Conservation (phyloP, 1,139 yeast species). For the Kodamaea alishanica region DNA sequence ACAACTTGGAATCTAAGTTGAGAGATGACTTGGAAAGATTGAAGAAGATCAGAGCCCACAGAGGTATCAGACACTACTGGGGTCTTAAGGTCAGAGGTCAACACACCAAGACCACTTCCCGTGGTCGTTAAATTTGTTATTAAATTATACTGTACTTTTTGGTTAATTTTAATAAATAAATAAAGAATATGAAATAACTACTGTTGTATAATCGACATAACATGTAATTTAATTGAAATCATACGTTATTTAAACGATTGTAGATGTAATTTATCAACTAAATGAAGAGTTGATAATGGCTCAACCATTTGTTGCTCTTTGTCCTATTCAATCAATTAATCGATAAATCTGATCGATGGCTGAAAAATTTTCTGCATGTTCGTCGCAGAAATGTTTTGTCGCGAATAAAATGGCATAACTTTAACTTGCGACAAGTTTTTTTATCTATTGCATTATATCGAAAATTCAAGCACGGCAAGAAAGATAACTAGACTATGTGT, state of each 20-base stretch:
- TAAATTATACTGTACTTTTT: slow-evolving; percentile 4
- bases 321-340: no score
- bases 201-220: slow-evolving; percentile 2
- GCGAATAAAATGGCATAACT: no score
- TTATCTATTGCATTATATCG: no score
- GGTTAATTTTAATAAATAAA: slow-evolving; percentile 11
- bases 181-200: background rate
- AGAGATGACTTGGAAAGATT: slow-evolving; percentile 99
- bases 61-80: slow-evolving; percentile 99
- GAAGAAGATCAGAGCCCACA: slow-evolving; percentile 99
- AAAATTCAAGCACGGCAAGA: no score
- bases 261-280: background rate
- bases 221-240: slow-evolving; percentile 21
- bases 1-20: slow-evolving; percentile 98
- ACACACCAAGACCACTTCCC: slow-evolving; percentile 99
- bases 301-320: no score
- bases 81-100: slow-evolving; percentile 97
- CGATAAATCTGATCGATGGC: no score
- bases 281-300: no score
- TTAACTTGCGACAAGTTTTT: no score
- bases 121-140: slow-evolving; percentile 55
- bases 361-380: no score
- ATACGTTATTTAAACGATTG: slow-evolving; percentile 2
- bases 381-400: no score
- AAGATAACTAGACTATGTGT: no score